Base-by-base conservation (phyloP, 2,329 filamentous ascomycete species). In the Aspergillus sp. region DNA sequence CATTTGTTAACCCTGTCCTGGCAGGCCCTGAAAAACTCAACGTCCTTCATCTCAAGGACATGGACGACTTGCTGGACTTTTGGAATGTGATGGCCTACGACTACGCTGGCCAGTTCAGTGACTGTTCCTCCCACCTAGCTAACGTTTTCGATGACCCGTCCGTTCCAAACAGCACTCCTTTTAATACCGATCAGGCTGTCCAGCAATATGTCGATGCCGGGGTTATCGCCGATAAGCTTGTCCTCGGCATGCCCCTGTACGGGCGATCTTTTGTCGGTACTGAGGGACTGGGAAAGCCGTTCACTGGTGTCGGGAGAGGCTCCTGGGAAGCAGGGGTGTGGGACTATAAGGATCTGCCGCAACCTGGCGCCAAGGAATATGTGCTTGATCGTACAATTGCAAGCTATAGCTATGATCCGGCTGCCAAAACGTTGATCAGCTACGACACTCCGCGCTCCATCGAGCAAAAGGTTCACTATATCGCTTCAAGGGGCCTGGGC, bases 161-260 rank as follows among this genome's bases (percentile, higher is more conserved):
- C 22, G 22, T 24, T 24, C 22, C 22, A 24, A 24, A 24, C 22
- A 24, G 22, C 22, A 24, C 22, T 24, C 22, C 22, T 24, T 24
- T 24, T 24, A 24, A 24, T 24, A 24, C 22, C 22, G 22, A 24
- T 24, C 22, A 24, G 22, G 22, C 22, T 3, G 22, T 24, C 22
- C 22, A 24, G 22, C 22, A 24, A 24, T 24, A 24, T 24, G 22
- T 24, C 22, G 22, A 24, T 24, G 22, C 22, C 22, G 22, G 22
- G 5, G 86, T 96, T 0, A 73, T 82, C 0, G 70, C 85, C 0
- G 70, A 80, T 56, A 96, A 96, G 76, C 85, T 98, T 47, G 88
- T 96, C 5, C 72, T 97, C n/a, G 93, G 93, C 3, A 95, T 96
- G 90, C 93, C 93, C 6, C 78, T 97, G 17, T 97, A 97, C 72